These are phyloP conservation scores for Cladosporium sp. DNA, from an alignment of 2,329 filamentous ascomycete species.

Conservation along the genomic window DNA sequence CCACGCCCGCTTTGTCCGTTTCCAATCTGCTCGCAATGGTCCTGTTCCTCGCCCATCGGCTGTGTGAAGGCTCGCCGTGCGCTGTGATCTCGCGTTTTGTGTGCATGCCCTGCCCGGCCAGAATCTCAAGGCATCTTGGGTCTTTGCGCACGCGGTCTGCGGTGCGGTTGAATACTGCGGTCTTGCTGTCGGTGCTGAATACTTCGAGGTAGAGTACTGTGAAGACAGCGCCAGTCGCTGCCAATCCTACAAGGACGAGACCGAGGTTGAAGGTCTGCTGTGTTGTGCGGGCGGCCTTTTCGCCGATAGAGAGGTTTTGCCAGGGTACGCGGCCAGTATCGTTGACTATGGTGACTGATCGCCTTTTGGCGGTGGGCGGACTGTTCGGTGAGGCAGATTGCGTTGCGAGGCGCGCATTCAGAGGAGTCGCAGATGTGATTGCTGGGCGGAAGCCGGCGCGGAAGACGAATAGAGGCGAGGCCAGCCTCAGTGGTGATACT, in stretches of 20 bases:
- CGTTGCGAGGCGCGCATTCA: constrained; percentile 11
- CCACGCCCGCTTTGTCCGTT: constrained; percentile 71
- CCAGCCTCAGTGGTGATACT: constrained; percentile 7
- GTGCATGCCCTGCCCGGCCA: constrained; percentile 62
- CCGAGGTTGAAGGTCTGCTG: constrained; percentile 90
- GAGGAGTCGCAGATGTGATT: constrained; percentile 7
- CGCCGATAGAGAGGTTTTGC: constrained; percentile 69
- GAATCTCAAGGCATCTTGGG: constrained; percentile 66
- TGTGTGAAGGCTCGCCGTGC: constrained; percentile 76
- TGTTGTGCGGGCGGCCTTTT: constrained; percentile 81
- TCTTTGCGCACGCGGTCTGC: constrained; percentile 77
- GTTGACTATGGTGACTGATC: constrained; percentile 77
- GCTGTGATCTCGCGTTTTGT: constrained; percentile 69
- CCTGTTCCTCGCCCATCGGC: constrained; percentile 72
- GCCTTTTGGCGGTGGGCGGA: constrained; percentile 55
- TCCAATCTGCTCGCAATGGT: constrained; percentile 54
- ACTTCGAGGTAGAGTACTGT: constrained; percentile 81
- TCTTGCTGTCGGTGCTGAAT: constrained; percentile 80
- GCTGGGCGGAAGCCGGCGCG: constrained; percentile 14
- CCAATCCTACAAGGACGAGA: constrained; percentile 71
- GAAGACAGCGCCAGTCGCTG: constrained; percentile 74
- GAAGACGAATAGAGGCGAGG: constrained; percentile 17
- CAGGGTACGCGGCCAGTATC: constrained; percentile 83
- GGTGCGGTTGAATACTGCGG: constrained; percentile 82
- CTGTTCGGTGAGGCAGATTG: constrained; percentile 28